Evolutionary conservation across 2,329 filamentous ascomycete species (phyloP).

Genomic region (Sclerotinia nivalis): DNA sequence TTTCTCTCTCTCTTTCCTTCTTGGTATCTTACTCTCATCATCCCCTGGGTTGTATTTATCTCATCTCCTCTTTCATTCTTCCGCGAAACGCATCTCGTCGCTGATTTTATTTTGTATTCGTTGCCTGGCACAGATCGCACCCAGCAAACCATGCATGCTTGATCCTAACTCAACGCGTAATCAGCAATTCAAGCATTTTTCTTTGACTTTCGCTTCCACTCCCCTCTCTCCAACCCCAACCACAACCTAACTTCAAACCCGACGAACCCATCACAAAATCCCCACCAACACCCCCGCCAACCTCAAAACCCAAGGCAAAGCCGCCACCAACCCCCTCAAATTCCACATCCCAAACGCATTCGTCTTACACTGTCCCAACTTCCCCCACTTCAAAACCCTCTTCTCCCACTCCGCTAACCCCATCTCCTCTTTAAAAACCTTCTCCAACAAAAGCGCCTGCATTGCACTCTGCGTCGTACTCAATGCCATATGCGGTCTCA

Average conservation of each 20-base stretch:
- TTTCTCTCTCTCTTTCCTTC: too few species aligned
- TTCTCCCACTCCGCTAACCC: constrained; percentile 19
- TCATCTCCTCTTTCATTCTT: too few species aligned
- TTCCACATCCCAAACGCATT: constrained; percentile 20
- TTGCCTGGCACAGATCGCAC: too few species aligned
- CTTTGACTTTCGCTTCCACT: not conserved
- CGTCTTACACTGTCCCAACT: constrained; percentile 8
- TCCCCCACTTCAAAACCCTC: constrained; percentile 25
- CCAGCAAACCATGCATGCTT: too few species aligned
- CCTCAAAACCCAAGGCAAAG: constrained; percentile 9
- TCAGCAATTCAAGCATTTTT: not conserved
- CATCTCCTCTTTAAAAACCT: constrained; percentile 27
- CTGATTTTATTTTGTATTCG: too few species aligned
- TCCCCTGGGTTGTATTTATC: too few species aligned
- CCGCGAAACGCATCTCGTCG: too few species aligned
- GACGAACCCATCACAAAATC: not conserved
- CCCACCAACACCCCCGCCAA: not conserved
- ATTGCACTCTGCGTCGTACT: constrained; percentile 46
- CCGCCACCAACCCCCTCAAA: not conserved
- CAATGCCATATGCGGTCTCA: constrained; percentile 48
- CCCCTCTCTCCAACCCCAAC: too few species aligned
- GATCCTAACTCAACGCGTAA: too few species aligned
- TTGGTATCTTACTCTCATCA: too few species aligned
- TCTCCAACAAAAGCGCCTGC: constrained; percentile 33
- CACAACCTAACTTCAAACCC: not conserved